Base-by-base conservation (phyloP, 371 early-diverging fungal genomes). In the Lichtheimia hyalospora region DNA sequence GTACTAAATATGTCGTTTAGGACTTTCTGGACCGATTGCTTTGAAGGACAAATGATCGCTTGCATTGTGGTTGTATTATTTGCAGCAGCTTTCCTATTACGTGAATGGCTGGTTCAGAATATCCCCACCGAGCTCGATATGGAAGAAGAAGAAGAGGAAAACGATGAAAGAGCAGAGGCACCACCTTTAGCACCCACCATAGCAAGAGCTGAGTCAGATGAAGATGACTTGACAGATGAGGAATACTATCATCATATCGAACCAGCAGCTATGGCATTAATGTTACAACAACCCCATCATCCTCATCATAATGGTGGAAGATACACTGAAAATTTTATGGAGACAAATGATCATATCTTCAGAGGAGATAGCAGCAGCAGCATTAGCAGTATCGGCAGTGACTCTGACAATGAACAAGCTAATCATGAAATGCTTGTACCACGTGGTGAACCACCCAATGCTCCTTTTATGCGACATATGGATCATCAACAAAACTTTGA, bases 91-190 rank as follows among this genome's bases (percentile, higher is more conserved):
- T 88, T 93, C 60, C 74, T 89, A 27, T 69, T 94, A 49, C 87
- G 91, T 16, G 96, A 96, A 71, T 94, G 93, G 88, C 85, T 96
- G 16, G 71, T 88, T 21, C 84, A 89, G 62, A 91, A 93, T 54
- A 86, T 62, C 49, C 66, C 70, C 2, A 60, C 62, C 2, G 64
- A 68, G 49, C 54, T 58, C 6, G 60, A 50, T 14, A 48, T 34
- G 16, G 58, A 61, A 12, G 57, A 24, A 48, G 57, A 24, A 48
- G n/a, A 10, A 27, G 57, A 57, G 13, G 41, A 54, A 48, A 44
- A 57, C 5, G 13, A 54, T 1, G 10, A 49, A 34, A 34, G 34
- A 34, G 34, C 34, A 8, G 34, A 34, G 34, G 10, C 34, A 34
- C 34, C 34, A 5, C 34, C 34, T 10, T 34, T 34, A 10, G 34